Evolutionary conservation across 2,329 filamentous ascomycete species (phyloP).

Genomic region (Lecanoromycetidae sp.): DNA sequence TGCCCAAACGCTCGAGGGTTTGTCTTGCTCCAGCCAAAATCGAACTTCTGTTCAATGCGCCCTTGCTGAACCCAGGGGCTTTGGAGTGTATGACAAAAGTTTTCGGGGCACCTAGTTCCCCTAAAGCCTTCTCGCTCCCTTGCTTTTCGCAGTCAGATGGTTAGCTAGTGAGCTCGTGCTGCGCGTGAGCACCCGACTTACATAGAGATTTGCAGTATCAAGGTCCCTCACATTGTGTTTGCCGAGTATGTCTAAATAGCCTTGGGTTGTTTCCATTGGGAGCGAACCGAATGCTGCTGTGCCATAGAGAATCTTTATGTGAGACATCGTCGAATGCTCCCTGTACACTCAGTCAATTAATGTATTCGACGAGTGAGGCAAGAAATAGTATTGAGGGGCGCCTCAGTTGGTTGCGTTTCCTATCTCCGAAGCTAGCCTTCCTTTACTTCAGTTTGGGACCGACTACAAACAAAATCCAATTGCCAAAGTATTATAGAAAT

Average conservation of each 20-base stretch:
- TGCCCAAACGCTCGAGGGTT: constrained; percentile 19
- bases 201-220: constrained; percentile 4
- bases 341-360: background rate
- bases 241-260: constrained; percentile 1
- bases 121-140: constrained; percentile 20
- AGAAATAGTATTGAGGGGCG: no score
- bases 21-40: constrained; percentile 20
- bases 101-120: constrained; percentile 15
- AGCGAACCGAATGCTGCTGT: background rate
- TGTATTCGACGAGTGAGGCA: background rate
- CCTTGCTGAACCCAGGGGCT: constrained; percentile 18
- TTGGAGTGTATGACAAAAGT: constrained; percentile 22
- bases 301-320: constrained; percentile 2
- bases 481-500: no score
- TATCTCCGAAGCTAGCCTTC: no score
- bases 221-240: constrained; percentile 5
- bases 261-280: background rate
- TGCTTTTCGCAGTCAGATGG: constrained; percentile 15
- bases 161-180: background rate
- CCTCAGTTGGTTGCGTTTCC: no score
- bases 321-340: background rate
- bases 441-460: no score
- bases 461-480: no score
- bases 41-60: constrained; percentile 18
- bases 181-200: background rate